These are phyloP conservation scores for Backusella macrospora DNA, from an alignment of 192 early-diverging fungal genomes.

Conservation along the genomic window DNA sequence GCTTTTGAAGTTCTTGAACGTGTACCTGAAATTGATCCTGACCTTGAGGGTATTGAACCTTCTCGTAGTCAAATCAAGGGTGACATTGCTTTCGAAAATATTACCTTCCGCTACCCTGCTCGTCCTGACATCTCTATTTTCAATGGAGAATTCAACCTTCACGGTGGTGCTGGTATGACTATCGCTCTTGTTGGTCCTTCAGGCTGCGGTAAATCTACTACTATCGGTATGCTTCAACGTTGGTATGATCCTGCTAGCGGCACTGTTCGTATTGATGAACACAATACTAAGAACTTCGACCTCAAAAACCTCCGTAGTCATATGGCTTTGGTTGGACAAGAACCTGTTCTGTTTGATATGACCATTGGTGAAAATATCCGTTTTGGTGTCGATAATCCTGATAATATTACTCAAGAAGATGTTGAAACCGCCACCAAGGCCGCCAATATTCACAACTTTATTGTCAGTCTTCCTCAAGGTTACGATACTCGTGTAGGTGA, in stretches of 20 bases:
- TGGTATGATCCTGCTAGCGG: constrained; percentile 77
- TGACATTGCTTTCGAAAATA: constrained; percentile 51
- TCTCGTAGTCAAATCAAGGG: constrained; percentile 48
- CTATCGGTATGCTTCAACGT: constrained; percentile 64
- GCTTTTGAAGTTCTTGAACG: constrained; percentile 75
- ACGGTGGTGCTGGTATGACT: constrained; percentile 58
- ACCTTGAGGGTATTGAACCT: constrained; percentile 42
- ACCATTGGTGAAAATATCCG: constrained; percentile 85
- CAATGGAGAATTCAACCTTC: constrained; percentile 55
- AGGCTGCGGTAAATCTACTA: constrained; percentile 80
- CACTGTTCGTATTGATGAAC: constrained; percentile 58
- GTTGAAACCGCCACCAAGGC: constrained; percentile 52
- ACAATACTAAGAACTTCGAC: constrained; percentile 61
- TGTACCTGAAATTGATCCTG: constrained; percentile 65
- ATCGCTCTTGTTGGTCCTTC: constrained; percentile 88
- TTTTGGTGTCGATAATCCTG: constrained; percentile 55
- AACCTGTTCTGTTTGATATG: constrained; percentile 86
- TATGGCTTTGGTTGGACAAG: constrained; percentile 85
- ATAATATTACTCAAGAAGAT: constrained; percentile 47
- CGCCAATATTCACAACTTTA: constrained; percentile 68
- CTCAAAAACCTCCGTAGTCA: constrained; percentile 62
- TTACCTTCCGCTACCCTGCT: constrained; percentile 72
- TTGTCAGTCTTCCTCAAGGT: constrained; percentile 55
- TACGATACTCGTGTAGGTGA: constrained; percentile 73
- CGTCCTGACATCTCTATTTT: constrained; percentile 62